A percentile compares a stretch with the other conserved stretches of the same genome.
Conservation (phyloP, 2,329 filamentous ascomycete genomes). For the Botryotinia globosa region DNA sequence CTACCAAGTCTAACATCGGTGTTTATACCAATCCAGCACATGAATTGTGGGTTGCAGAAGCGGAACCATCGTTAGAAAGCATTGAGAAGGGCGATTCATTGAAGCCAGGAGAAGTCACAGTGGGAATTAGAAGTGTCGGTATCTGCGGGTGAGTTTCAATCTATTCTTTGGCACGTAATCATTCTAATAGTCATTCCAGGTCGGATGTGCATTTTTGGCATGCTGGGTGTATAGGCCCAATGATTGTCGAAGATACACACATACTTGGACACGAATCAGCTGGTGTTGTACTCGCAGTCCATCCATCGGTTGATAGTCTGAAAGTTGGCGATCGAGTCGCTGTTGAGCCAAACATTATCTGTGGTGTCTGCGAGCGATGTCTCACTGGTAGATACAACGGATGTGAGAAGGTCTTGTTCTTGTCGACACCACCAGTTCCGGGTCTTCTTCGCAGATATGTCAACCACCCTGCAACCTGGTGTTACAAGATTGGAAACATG, state of each 20-base stretch:
- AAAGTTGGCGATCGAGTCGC: conserved; percentile 88
- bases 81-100: conserved; percentile 66
- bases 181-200: conserved; percentile 44
- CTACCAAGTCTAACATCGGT: conserved; percentile 81
- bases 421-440: conserved; percentile 85
- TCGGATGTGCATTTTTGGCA: conserved; percentile 98
- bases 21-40: conserved; percentile 94
- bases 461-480: conserved; percentile 92
- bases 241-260: conserved; percentile 86
- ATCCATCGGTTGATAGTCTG: conserved; percentile 74
- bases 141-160: conserved; percentile 74
- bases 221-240: conserved; percentile 89
- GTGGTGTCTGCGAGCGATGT: conserved; percentile 85
- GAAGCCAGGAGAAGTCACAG: conserved; percentile 77
- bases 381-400: conserved; percentile 93
- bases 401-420: conserved; percentile 80
- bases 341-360: conserved; percentile 91
- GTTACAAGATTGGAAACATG: conserved; percentile 93
- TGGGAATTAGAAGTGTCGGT: conserved; percentile 89
- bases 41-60: conserved; percentile 82
- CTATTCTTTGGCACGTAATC: background rate
- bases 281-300: conserved; percentile 76
- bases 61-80: conserved; percentile 71
- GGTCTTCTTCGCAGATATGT: conserved; percentile 89
- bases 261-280: conserved; percentile 94